phyloP scores from a whole-genome alignment of 192 early-diverging fungal genomes.

The Dimargaris verticillata region DNA sequence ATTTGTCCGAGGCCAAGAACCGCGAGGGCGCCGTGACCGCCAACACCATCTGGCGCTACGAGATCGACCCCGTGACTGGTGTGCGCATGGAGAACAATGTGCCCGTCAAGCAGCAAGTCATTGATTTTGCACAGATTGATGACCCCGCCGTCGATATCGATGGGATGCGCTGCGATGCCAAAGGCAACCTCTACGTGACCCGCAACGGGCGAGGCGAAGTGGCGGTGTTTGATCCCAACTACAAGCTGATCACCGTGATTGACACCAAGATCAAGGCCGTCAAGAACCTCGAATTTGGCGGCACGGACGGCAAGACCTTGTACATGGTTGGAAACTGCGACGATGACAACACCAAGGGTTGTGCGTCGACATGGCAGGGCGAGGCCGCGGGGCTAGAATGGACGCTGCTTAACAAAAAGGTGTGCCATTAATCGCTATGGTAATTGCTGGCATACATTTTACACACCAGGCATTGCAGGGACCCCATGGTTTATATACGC shows the following conservation, averaged over 20 bases:
- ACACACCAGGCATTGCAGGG: too few relatives aligned
- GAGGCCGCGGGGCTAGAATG: slow-evolving; percentile 22
- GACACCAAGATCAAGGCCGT: slow-evolving; percentile 15
- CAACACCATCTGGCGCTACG: slow-evolving; percentile 29
- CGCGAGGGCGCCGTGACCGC: slow-evolving; percentile 18
- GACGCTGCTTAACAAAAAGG: not conserved
- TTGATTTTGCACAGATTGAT: slow-evolving; percentile 30
- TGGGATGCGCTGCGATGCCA: slow-evolving; percentile 33
- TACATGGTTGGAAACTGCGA: slow-evolving; percentile 33
- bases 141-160: slow-evolving; percentile 29
- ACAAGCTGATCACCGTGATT: slow-evolving; percentile 22
- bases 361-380: slow-evolving; percentile 16
- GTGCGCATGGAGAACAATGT: slow-evolving; percentile 5
- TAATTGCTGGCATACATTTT: too few relatives aligned
- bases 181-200: slow-evolving; percentile 36
- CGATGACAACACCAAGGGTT: not conserved
- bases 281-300: slow-evolving; percentile 34
- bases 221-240: slow-evolving; percentile 24
- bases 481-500: too few relatives aligned
- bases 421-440: too few relatives aligned
- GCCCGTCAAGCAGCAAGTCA: slow-evolving; percentile 18
- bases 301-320: slow-evolving; percentile 23
- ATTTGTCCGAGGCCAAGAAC: slow-evolving; percentile 35
- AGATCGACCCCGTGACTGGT: slow-evolving; percentile 22
- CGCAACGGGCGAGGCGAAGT: slow-evolving; percentile 32